phyloP scores from a whole-genome alignment of 257 asterid genomes.

The Linaria vulgaris region DNA sequence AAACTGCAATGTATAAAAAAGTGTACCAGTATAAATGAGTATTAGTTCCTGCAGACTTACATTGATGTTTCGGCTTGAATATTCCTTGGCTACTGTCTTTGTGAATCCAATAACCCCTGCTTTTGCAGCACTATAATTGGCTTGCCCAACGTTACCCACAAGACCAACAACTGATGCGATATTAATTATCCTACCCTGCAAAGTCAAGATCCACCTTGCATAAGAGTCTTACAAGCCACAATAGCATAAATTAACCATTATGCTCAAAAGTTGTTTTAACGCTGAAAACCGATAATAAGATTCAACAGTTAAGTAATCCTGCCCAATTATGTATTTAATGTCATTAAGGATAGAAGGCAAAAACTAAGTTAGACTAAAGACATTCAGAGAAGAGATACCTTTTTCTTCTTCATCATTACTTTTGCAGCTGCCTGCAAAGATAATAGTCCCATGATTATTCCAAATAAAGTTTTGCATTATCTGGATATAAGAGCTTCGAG shows the following conservation, averaged over 20 bases:
- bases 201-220: conserved; percentile 22
- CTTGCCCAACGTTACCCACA: conserved; percentile 92
- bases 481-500: conserved; percentile 4
- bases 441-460: conserved; percentile 27
- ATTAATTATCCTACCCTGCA: conserved; percentile 91
- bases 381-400: conserved; percentile 45
- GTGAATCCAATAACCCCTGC: conserved; percentile 97
- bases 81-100: conserved; percentile 92
- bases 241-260: no score
- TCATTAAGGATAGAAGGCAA: not conserved
- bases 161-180: conserved; percentile 96
- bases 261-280: not conserved
- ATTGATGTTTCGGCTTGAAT: conserved; percentile 80
- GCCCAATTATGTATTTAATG: not conserved
- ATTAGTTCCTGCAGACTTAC: conserved; percentile 41
- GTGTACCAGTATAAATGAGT: conserved; percentile 1
- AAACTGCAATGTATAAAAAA: conserved; percentile 8
- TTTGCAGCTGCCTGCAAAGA: conserved; percentile 92
- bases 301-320: not conserved
- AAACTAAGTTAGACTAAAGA: conserved; percentile 1
- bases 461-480: conserved; percentile 13
- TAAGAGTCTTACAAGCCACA: conserved; percentile 6
- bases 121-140: conserved; percentile 97
- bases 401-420: conserved; percentile 94
- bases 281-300: not conserved